Evolutionary conservation across 805 yeast species (phyloP).

Genomic region (Nakazawaea wyomingensis): DNA sequence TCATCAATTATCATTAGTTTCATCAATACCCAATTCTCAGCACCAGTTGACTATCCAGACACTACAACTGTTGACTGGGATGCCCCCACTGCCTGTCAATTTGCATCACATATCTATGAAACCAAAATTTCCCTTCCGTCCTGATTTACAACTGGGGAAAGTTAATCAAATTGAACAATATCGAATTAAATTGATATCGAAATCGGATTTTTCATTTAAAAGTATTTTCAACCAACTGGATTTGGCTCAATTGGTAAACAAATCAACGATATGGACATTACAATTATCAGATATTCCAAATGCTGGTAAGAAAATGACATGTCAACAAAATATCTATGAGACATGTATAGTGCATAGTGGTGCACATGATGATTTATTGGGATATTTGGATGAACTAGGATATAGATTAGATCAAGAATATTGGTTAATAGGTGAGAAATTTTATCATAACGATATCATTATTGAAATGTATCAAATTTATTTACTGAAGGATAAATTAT

Average conservation of each 20-base stretch:
- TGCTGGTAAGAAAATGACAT: slow-evolving; percentile 62
- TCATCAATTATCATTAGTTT: slow-evolving; percentile 46
- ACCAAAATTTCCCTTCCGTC: slow-evolving; percentile 47
- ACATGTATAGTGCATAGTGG: slow-evolving; percentile 43
- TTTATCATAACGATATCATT: slow-evolving; percentile 54
- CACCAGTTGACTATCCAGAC: slow-evolving; percentile 40
- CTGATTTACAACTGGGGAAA: slow-evolving; percentile 51
- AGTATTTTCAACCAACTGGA: slow-evolving; percentile 15
- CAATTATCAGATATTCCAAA: slow-evolving; percentile 70
- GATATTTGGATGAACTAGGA: slow-evolving; percentile 58
- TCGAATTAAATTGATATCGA: slow-evolving; percentile 37
- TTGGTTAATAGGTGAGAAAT: slow-evolving; percentile 56
- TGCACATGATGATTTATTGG: slow-evolving; percentile 33
- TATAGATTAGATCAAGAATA: slow-evolving; percentile 59
- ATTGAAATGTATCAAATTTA: slow-evolving; percentile 52
- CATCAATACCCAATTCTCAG: slow-evolving; percentile 37
- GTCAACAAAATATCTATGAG: slow-evolving; percentile 65
- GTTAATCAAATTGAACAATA: slow-evolving; percentile 54
- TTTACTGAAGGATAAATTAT: slow-evolving; percentile 27
- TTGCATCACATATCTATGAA: slow-evolving; percentile 45
- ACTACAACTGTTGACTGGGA: slow-evolving; percentile 48
- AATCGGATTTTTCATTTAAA: slow-evolving; percentile 10
- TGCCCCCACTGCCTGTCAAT: slow-evolving; percentile 37
- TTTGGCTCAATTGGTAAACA: slow-evolving; percentile 15
- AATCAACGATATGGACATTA: slow-evolving; percentile 48